Conservation (phyloP, 495 filamentous ascomycete genomes). For the Penicillium maclennaniae region DNA sequence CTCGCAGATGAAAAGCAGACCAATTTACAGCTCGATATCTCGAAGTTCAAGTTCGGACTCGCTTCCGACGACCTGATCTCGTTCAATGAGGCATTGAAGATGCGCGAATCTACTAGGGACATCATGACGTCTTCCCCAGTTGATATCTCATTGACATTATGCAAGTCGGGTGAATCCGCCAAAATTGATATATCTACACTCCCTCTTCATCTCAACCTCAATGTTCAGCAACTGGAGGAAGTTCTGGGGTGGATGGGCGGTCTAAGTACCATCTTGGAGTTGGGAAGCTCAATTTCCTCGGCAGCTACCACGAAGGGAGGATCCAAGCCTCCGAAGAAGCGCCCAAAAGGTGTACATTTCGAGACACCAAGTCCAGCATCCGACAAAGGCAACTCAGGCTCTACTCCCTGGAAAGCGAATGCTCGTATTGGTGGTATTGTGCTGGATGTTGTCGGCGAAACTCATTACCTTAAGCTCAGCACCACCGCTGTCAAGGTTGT, state of each 20-base stretch:
- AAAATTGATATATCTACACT: constrained; percentile 73
- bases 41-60: constrained; percentile 71
- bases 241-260: constrained; percentile 86
- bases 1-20: constrained; percentile 16
- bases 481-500: constrained; percentile 79
- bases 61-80: constrained; percentile 69
- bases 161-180: constrained; percentile 47
- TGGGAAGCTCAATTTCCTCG: constrained; percentile 79
- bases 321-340: constrained; percentile 28
- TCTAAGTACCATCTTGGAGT: constrained; percentile 83
- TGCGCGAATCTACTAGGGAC: constrained; percentile 69
- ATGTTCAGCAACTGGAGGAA: constrained; percentile 80
- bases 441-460: constrained; percentile 69
- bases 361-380: constrained; percentile 38
- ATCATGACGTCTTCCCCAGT: constrained; percentile 53
- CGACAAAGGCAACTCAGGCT: constrained; percentile 17
- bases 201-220: constrained; percentile 70
- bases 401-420: constrained; percentile 63
- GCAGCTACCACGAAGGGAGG: constrained; percentile 53
- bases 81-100: constrained; percentile 61
- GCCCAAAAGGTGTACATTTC: constrained; percentile 67
- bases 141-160: constrained; percentile 62
- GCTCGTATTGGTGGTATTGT: constrained; percentile 71
- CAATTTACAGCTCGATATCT: constrained; percentile 39
- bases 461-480: constrained; percentile 66